phyloP scores from a whole-genome alignment of 2,329 filamentous ascomycete species.

The Arachnomyces sp. region DNA sequence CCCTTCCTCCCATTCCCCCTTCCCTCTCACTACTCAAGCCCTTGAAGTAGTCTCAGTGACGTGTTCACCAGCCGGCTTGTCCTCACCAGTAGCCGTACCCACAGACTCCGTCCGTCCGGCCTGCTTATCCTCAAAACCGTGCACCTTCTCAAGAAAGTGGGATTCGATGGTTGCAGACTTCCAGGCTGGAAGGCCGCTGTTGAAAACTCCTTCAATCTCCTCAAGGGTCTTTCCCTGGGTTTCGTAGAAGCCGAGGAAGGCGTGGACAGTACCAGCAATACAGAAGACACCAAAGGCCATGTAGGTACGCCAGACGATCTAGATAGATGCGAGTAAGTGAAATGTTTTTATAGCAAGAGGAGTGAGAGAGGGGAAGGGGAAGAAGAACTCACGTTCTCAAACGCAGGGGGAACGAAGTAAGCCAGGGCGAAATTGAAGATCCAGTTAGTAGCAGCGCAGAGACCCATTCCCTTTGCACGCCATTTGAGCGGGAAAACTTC shows the following conservation, averaged over 20 bases:
- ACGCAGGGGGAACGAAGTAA: conserved; percentile 51
- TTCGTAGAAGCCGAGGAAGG: conserved; percentile 33
- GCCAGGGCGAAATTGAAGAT: conserved; percentile 56
- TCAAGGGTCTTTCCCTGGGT: conserved; percentile 27
- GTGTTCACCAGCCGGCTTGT: too few species aligned
- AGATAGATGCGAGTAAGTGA: too few species aligned
- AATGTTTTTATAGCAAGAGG: too few species aligned
- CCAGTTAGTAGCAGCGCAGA: conserved; percentile 50
- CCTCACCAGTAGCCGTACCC: too few species aligned
- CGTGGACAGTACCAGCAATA: conserved; percentile 38
- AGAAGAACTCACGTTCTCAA: conserved; percentile 35
- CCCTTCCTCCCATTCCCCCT: too few species aligned
- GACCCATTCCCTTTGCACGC: conserved; percentile 51
- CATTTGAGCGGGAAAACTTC: conserved; percentile 59
- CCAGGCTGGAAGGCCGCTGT: conserved; percentile 4
- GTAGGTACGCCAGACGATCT: conserved; percentile 48
- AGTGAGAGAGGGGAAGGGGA: too few species aligned
- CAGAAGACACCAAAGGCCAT: conserved; percentile 45
- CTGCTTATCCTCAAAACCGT: too few species aligned
- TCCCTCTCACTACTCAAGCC: too few species aligned
- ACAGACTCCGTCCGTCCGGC: too few species aligned
- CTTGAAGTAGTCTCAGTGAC: too few species aligned
- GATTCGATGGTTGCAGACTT: too few species aligned
- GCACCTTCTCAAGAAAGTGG: too few species aligned
- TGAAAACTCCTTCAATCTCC: conserved; percentile 28